Evolutionary conservation across 192 early-diverging fungal genomes (phyloP), one percentile per base, ranked within the genome.

Genomic region (Entomortierella beljakovae): DNA sequence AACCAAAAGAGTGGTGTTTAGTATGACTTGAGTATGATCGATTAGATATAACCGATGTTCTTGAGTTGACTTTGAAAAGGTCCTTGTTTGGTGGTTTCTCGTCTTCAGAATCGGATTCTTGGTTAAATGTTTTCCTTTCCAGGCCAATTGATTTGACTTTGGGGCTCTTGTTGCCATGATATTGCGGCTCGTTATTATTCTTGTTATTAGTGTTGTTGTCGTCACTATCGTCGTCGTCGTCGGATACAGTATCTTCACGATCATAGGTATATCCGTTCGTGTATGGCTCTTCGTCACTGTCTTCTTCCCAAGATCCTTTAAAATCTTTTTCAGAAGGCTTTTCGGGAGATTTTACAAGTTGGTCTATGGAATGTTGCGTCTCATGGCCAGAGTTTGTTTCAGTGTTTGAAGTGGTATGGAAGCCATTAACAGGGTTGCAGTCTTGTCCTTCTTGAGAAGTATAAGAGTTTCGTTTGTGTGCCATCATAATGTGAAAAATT

Each of bases 1-100:
- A 70, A 3, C 75, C 75, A 49, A 79, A 79, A 2, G 75, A 79
- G 26, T 79, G 75, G 40, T 79, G 75, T 42, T 79, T 79, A 4
- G 75, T 79, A 46, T 79, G 66, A 10, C 75, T 79, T 8, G 75
- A 79, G 51, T 79, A 79, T 1, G 75, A 70, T 42, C 57, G 57
- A 1, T 46, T 31, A 28, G 75, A 70, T 35, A 52, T 59, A 25
- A 79, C 23, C 2, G 75, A 79, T 15, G 61, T 38, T 29, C 75
- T 54, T 31, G 75, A 49, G 40, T 58, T 43, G 38, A 34, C 29
- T 10, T 56, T 42, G 56, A 79, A 70, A 10, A 79, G 42, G 34
- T 61, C 61, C 25, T 61, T 53, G 35, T 70, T 79, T 34, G 56
- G 64, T 9, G 51, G 42, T 54, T 25, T 40, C 7, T 55, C 28